Conservation (phyloP, 1,139 yeast species). For the Suhomyces bokatorum region DNA sequence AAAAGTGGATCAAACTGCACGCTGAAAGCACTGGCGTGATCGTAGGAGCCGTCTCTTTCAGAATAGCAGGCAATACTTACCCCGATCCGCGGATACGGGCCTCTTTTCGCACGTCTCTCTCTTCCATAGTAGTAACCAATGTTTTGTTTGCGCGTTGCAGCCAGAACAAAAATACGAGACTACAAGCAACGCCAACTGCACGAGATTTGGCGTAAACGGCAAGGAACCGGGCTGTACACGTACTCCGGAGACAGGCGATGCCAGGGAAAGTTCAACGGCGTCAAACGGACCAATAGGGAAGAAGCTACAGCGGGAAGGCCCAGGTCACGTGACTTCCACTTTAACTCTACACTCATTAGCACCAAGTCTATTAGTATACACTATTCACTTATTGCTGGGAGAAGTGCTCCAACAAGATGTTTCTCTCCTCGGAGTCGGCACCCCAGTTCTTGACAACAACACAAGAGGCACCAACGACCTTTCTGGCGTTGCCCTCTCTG, state of each 20-base stretch:
- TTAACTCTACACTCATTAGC: neutral
- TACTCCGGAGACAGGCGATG: too few relatives aligned
- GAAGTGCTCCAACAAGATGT: constrained; percentile 94
- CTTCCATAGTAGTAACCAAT: constrained; percentile 4
- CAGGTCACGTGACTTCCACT: neutral
- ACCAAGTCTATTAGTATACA: constrained; percentile 15
- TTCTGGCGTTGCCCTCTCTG: constrained; percentile 99
- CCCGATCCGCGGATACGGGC: constrained; percentile 44
- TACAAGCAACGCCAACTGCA: neutral
- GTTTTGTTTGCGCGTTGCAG: constrained; percentile 7
- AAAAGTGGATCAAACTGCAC: neutral
- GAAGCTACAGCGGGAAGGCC: neutral
- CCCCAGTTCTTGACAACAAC: constrained; percentile 99
- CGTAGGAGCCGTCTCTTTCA: too few relatives aligned
- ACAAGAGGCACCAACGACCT: constrained; percentile 99
- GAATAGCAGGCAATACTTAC: constrained; percentile 29
- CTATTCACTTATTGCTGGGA: constrained; percentile 66
- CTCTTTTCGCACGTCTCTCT: constrained; percentile 14
- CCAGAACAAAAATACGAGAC: constrained; percentile 1
- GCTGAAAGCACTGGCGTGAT: neutral
- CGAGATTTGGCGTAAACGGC: too few relatives aligned
- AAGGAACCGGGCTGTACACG: too few relatives aligned
- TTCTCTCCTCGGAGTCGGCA: constrained; percentile 98
- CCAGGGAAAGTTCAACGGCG: too few relatives aligned
- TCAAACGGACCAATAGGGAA: neutral